Evolutionary conservation across 495 filamentous ascomycete genomes (phyloP).

Genomic region (Penicillium cosmopolitanum): DNA sequence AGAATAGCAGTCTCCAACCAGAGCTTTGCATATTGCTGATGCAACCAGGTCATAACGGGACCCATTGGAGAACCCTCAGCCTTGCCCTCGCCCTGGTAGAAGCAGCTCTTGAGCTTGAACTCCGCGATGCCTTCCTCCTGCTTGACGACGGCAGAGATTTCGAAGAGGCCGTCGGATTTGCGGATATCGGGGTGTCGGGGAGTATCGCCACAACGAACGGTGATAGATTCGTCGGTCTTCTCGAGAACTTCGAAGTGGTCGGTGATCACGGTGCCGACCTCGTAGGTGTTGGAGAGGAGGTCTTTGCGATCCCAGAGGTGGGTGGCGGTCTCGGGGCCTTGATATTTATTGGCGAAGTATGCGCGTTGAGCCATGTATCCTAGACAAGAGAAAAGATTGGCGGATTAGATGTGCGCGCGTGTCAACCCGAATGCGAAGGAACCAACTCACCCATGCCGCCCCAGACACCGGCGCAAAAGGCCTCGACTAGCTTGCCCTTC

Average conservation of each 20-base stretch:
- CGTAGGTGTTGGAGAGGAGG: constrained; percentile 57
- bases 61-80: constrained; percentile 56
- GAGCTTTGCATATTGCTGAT: constrained; percentile 67
- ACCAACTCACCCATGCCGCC: constrained; percentile 60
- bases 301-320: constrained; percentile 66
- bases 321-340: constrained; percentile 58
- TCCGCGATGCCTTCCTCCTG: constrained; percentile 60
- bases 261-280: constrained; percentile 65
- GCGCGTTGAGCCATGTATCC: constrained; percentile 67
- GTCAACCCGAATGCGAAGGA: no score
- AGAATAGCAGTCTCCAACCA: constrained; percentile 59
- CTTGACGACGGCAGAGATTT: constrained; percentile 67
- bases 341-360: constrained; percentile 65
- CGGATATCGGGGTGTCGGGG: constrained; percentile 60
- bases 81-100: constrained; percentile 60
- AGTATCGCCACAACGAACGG: constrained; percentile 69
- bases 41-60: constrained; percentile 56
- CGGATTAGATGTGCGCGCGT: neutral
- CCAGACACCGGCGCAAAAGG: constrained; percentile 70
- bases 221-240: constrained; percentile 61
- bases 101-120: constrained; percentile 68
- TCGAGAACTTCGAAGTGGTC: constrained; percentile 80
- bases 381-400: constrained; percentile 22
- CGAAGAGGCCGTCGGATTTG: constrained; percentile 69
- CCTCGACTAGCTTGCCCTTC: constrained; percentile 60